Percentiles rank a stretch among this genome's conserved stretches.
phyloP scores from a whole-genome alignment of 768 basidiomycete species.

The Leccinellum rugosiceps region DNA sequence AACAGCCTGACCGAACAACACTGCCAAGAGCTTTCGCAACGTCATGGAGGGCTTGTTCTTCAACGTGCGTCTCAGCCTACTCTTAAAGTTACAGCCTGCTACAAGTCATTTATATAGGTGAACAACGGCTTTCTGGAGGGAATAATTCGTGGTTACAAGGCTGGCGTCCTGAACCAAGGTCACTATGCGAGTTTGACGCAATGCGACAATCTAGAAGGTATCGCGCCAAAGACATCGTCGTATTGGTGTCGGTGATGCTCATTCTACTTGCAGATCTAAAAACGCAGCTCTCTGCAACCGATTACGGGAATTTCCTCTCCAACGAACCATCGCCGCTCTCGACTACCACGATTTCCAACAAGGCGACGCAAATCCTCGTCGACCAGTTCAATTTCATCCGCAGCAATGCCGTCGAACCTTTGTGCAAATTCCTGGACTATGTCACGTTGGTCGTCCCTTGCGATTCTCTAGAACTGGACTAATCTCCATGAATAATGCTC shows the following conservation, averaged over 20 bases:
- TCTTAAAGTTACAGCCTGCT: background rate
- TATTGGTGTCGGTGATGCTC: background rate
- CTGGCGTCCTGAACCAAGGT: slow-evolving; percentile 82
- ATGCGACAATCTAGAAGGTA: slow-evolving; percentile 96
- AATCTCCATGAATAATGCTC: slow-evolving; percentile 9
- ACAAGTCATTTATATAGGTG: slow-evolving; percentile 46
- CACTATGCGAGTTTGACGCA: slow-evolving; percentile 94
- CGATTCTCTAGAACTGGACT: slow-evolving; percentile 1
- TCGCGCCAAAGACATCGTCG: slow-evolving; percentile 11
- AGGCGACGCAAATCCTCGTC: slow-evolving; percentile 91
- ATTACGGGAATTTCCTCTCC: slow-evolving; percentile 97
- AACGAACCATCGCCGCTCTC: slow-evolving; percentile 93
- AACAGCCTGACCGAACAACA: background rate
- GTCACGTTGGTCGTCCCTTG: slow-evolving; percentile 71
- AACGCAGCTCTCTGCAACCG: slow-evolving; percentile 92
- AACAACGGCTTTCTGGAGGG: slow-evolving; percentile 76
- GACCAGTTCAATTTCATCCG: slow-evolving; percentile 96
- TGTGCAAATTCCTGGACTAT: slow-evolving; percentile 94
- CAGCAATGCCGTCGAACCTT: slow-evolving; percentile 85
- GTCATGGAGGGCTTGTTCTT: slow-evolving; percentile 86
- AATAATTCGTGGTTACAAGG: slow-evolving; percentile 89
- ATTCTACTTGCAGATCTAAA: slow-evolving; percentile 69
- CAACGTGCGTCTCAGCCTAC: slow-evolving; percentile 53
- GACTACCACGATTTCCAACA: slow-evolving; percentile 94
- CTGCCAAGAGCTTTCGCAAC: background rate